Evolutionary conservation across 257 asterid genomes (phyloP).

Genomic region (Apocynum venetum): DNA sequence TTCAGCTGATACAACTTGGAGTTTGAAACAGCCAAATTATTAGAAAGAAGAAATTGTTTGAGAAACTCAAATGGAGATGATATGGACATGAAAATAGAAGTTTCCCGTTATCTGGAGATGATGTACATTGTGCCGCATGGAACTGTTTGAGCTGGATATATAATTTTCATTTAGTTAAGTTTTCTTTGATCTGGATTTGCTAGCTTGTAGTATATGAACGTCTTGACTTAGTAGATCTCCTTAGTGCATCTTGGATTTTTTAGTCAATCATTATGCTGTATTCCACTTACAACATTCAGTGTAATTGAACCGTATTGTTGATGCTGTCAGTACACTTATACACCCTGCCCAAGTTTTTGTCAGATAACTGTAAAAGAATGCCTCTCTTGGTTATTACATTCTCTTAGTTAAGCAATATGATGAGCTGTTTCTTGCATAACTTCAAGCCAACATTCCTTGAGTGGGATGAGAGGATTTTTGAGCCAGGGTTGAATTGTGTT

Average conservation of each 20-base stretch:
- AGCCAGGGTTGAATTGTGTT: background rate
- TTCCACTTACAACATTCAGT: background rate
- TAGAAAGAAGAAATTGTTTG: background rate
- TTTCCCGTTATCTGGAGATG: background rate
- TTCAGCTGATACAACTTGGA: background rate
- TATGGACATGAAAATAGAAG: background rate
- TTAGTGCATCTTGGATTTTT: background rate
- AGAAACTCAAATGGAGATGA: background rate
- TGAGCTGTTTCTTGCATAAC: background rate
- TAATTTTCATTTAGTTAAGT: background rate
- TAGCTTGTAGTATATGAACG: background rate
- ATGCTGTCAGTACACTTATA: background rate
- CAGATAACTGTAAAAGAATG: background rate
- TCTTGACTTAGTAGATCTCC: background rate
- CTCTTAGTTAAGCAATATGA: background rate
- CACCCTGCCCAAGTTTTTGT: background rate
- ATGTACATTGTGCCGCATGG: background rate
- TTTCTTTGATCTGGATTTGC: background rate
- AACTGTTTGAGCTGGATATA: background rate
- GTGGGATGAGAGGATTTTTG: background rate
- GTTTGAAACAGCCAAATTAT: background rate
- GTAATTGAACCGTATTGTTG: background rate
- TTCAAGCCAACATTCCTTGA: background rate
- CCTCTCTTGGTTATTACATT: background rate
- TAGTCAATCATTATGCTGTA: background rate